Base-by-base conservation (phyloP, 1,284 basidiomycete species). In the Apiotrichum gracile region DNA sequence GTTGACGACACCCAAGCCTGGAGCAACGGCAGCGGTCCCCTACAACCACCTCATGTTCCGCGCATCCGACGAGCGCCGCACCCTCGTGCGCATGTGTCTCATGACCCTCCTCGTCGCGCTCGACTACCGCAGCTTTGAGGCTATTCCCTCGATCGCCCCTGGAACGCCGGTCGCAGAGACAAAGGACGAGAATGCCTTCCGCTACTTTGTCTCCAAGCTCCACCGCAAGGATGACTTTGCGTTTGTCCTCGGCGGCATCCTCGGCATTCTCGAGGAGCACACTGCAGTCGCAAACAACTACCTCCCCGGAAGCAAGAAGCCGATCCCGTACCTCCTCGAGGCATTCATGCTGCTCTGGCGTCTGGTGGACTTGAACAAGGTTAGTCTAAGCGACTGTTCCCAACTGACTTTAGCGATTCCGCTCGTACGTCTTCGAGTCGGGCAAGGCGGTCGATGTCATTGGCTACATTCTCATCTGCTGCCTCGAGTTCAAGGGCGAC, bases 21-120 rank as follows among this genome's bases (percentile, higher is more conserved):
- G 63, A 21, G 57, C 65, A 12, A 55, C 62, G 8, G 62, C 62
- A 2, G 63, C 83, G 57, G 73, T 92, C 38, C 90, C 90, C 0
- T 92, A 92, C 68, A 91, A 91, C 63, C 88, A 92, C 68, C 80
- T 91, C 9, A 84, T 91, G n/a, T 87, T 88, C 67, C 90, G 89
- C 66, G 86, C 86, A 19, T 88, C 66, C 60, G 88, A 91, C 65
- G 76, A 85, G 21, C 78, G 86, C 61, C 79, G 81, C 8, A 83
- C 80, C 14, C 79, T 91, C 40, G 84, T 90, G 38, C 79, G 83
- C 54, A 82, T 81, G 43, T 86, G 83, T 57, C 76, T 91, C 51
- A 87, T 88, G 72, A 81, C 85, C 6, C 77, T 93, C 21, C 85
- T 85, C 57, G 83, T 84, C 17, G 75, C 90, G 42, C 75, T 92